These are phyloP conservation scores for Lunularia cruciata DNA, from an alignment of 225 moss, liverwort and hornwort genomes.

Conservation along the genomic window DNA sequence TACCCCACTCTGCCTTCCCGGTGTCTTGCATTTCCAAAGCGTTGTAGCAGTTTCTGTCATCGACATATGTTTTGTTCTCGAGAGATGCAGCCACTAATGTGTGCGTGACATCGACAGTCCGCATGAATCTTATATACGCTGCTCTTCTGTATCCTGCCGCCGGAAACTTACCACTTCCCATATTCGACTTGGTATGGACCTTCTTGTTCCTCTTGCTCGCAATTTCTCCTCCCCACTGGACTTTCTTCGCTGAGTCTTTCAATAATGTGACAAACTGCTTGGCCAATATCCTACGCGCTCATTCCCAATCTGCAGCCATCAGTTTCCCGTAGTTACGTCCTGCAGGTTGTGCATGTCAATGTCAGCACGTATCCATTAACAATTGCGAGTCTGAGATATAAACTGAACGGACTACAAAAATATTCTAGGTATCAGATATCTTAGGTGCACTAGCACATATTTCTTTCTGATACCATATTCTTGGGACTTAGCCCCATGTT, in stretches of 20 bases:
- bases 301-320: constrained; percentile 35
- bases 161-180: constrained; percentile 32
- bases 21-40: background rate
- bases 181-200: constrained; percentile 20
- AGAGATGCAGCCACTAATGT: constrained; percentile 17
- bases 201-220: background rate
- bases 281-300: constrained; percentile 41
- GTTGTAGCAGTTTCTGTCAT: background rate
- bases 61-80: background rate
- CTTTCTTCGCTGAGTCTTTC: background rate
- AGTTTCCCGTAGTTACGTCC: constrained; percentile 25
- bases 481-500: too few relatives aligned
- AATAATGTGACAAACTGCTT: constrained; percentile 2
- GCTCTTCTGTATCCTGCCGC: constrained; percentile 11
- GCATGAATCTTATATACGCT: constrained; percentile 28
- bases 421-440: background rate
- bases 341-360: background rate
- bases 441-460: background rate
- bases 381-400: background rate
- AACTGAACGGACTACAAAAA: background rate
- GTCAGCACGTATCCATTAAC: background rate
- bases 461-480: too few relatives aligned
- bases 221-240: constrained; percentile 37
- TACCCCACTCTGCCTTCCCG: background rate
- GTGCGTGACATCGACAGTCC: constrained; percentile 20